A percentile compares a stretch with the other conserved stretches of the same genome.
phyloP scores from a whole-genome alignment of 768 basidiomycete species.

The Termitomyces bulborhizus region DNA sequence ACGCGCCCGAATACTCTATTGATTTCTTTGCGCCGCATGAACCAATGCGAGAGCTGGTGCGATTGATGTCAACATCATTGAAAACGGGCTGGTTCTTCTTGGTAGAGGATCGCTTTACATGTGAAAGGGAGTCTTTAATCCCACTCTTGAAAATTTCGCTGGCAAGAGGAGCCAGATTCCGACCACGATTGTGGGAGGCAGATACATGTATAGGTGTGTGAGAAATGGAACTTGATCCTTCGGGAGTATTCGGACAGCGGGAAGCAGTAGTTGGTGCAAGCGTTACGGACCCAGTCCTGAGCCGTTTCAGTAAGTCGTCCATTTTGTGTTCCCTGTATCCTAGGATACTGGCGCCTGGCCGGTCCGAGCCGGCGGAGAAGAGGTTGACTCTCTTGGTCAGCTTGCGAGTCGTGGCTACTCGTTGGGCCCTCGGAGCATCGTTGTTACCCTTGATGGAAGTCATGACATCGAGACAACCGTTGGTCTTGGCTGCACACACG shows the following conservation, averaged over 20 bases:
- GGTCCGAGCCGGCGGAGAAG: background rate
- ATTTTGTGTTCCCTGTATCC: conserved; percentile 20
- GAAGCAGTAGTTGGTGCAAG: conserved; percentile 1
- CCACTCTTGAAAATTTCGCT: conserved; percentile 16
- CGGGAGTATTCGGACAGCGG: background rate
- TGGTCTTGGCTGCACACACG: conserved; percentile 15
- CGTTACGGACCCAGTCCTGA: conserved; percentile 11
- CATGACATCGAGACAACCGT: conserved; percentile 28
- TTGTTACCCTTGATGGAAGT: conserved; percentile 4
- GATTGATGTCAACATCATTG: conserved; percentile 11
- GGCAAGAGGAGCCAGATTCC: conserved; percentile 10
- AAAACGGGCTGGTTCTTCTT: conserved; percentile 9
- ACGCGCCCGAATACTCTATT: background rate
- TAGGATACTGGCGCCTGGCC: conserved; percentile 8
- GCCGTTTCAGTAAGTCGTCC: conserved; percentile 23
- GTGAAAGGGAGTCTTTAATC: conserved; percentile 4
- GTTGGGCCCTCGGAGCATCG: background rate
- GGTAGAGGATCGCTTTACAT: conserved; percentile 1
- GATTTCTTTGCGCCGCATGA: background rate
- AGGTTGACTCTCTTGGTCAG: background rate
- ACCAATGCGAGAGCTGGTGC: background rate
- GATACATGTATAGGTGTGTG: background rate
- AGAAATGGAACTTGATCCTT: background rate
- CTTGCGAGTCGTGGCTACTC: background rate
- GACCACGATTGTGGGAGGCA: background rate